Conservation (phyloP, 2,329 filamentous ascomycete species). For the Colletotrichum coccodes region DNA sequence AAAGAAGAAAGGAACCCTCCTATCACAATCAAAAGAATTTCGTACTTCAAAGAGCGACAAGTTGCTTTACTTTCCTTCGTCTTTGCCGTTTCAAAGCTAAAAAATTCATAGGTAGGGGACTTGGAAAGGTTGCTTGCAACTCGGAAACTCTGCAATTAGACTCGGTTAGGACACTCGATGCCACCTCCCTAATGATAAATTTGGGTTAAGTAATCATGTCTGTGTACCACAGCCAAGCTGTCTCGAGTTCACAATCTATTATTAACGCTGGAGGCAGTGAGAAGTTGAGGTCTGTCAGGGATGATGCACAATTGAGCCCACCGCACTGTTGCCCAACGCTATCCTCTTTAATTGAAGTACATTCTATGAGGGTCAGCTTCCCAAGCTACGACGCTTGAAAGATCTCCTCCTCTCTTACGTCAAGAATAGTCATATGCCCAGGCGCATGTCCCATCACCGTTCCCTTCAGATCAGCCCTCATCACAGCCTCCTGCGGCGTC, state of each 20-base stretch:
- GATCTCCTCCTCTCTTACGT: constrained; percentile 56
- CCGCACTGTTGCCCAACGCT: too few species aligned
- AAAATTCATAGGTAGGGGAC: too few species aligned
- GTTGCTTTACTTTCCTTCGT: rapidly evolving
- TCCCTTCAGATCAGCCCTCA: constrained; percentile 63
- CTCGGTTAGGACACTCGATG: background rate
- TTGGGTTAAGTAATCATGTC: too few species aligned
- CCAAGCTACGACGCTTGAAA: constrained; percentile 15
- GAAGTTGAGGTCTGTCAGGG: too few species aligned
- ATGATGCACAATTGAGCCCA: too few species aligned
- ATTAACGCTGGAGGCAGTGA: too few species aligned
- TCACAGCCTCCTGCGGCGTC: constrained; percentile 72
- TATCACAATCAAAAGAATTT: background rate
- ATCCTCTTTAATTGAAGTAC: too few species aligned
- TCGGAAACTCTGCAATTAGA: background rate
- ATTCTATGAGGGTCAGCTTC: too few species aligned
- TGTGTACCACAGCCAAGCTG: too few species aligned
- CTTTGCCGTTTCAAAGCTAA: background rate
- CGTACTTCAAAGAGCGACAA: background rate
- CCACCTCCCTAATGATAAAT: background rate
- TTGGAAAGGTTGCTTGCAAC: too few species aligned
- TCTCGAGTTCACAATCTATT: too few species aligned
- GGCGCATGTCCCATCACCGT: constrained; percentile 70
- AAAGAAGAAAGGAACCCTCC: too few species aligned
- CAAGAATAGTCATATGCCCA: constrained; percentile 70